Conservation (phyloP, 140 eudicot genomes). For the Eryngium alpinum region DNA sequence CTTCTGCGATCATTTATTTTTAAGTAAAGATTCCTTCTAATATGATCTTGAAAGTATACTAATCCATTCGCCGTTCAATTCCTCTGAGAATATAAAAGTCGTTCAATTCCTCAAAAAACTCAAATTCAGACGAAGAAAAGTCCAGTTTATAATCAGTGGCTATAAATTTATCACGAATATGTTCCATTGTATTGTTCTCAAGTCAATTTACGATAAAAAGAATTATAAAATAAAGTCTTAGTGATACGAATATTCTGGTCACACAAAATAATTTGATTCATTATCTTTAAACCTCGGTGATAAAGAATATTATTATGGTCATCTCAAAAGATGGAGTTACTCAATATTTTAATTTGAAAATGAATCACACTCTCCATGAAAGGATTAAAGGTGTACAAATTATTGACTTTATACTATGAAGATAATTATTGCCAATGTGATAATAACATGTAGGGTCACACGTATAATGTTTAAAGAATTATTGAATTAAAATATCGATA, state of each 20-base stretch:
- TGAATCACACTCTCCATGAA: no score
- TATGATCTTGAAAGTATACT: conserved; percentile 48
- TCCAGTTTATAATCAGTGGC: conserved; percentile 35
- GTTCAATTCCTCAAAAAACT: conserved; percentile 45
- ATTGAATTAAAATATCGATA: no score
- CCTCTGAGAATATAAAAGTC: conserved; percentile 56
- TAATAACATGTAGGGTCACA: no score
- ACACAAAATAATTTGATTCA: no score
- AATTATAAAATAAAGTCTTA: conserved; percentile 55
- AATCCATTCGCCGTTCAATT: conserved; percentile 59
- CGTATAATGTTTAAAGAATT: no score
- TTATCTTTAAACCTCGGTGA: no score
- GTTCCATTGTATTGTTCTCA: conserved; percentile 25
- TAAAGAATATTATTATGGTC: no score
- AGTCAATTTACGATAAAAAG: conserved; percentile 74
- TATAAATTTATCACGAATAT: conserved; percentile 41
- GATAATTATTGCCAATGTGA: no score
- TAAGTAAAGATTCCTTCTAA: conserved; percentile 42
- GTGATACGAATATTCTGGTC: conserved; percentile 27
- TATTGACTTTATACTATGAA: no score
- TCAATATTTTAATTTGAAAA: no score
- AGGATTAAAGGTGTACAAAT: no score
- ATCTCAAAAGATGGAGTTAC: no score
- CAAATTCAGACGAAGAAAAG: conserved; percentile 32
- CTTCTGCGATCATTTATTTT: conserved; percentile 27